phyloP scores from a whole-genome alignment of 257 asterid genomes.

The Haberlea rhodopensis region DNA sequence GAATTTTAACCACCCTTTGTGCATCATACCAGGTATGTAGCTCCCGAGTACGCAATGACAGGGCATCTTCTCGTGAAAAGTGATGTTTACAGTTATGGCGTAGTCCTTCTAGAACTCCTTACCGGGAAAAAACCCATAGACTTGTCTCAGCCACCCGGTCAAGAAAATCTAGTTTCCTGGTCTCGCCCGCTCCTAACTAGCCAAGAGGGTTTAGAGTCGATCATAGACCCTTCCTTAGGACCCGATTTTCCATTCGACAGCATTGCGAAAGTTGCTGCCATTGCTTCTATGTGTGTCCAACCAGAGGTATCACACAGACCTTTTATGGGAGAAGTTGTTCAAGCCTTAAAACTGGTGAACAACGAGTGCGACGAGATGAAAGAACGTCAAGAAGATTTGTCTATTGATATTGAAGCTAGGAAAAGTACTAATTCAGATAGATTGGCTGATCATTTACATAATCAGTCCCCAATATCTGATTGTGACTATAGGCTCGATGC shows the following conservation, averaged over 20 bases:
- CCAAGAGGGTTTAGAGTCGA: constrained; percentile 52
- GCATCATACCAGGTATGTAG: constrained; percentile 61
- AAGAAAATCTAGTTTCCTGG: constrained; percentile 90
- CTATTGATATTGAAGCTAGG: constrained; percentile 38
- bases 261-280: constrained; percentile 83
- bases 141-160: constrained; percentile 91
- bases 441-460: constrained; percentile 34
- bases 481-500: constrained; percentile 52
- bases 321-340: constrained; percentile 96
- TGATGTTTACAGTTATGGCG: constrained; percentile 95
- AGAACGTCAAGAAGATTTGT: constrained; percentile 48
- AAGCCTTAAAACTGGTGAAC: constrained; percentile 78
- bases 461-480: constrained; percentile 44
- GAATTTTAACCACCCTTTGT: neutral
- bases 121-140: constrained; percentile 88
- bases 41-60: constrained; percentile 96
- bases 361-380: constrained; percentile 54
- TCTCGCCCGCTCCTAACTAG: constrained; percentile 77
- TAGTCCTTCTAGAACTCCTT: constrained; percentile 95
- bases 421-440: constrained; percentile 29
- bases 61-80: constrained; percentile 94
- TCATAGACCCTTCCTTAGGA: constrained; percentile 57
- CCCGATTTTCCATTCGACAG: constrained; percentile 56
- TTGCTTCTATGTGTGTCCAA: constrained; percentile 92
- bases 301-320: constrained; percentile 94